phyloP scores from a whole-genome alignment of 805 yeast species.

The Metschnikowia amazonensis region DNA sequence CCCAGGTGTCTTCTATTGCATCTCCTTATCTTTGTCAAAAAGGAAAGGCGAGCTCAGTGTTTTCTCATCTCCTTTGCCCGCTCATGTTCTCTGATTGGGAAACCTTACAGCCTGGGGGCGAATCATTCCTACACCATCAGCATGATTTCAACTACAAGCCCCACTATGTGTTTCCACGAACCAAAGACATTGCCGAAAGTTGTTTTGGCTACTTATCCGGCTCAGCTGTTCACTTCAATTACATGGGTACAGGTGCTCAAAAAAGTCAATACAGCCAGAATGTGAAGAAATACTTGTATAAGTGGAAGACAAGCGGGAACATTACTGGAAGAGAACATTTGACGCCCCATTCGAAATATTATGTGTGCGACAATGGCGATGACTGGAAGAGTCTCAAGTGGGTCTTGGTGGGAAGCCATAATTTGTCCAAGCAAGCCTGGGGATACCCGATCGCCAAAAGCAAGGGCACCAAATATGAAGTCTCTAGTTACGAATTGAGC shows the following conservation, averaged over 20 bases:
- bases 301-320: constrained; percentile 35
- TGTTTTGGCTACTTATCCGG: constrained; percentile 49
- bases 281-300: constrained; percentile 40
- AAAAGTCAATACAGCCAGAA: constrained; percentile 38
- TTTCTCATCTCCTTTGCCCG: constrained; percentile 48
- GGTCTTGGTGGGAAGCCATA: constrained; percentile 72
- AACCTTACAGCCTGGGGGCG: constrained; percentile 27
- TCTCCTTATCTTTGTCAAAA: constrained; percentile 34
- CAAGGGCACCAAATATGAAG: constrained; percentile 21
- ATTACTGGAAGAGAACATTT: constrained; percentile 33
- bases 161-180: constrained; percentile 44
- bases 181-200: constrained; percentile 35
- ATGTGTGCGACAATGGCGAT: constrained; percentile 51
- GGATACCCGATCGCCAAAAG: constrained; percentile 40
- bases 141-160: constrained; percentile 27
- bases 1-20: constrained; percentile 50
- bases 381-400: constrained; percentile 52
- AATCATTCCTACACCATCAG: constrained; percentile 22
- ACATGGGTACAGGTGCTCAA: constrained; percentile 20
- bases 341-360: constrained; percentile 69
- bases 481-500: constrained; percentile 39
- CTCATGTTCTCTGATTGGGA: constrained; percentile 31
- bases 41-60: constrained; percentile 35
- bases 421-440: constrained; percentile 79
- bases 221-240: constrained; percentile 46